Evolutionary conservation across 495 filamentous ascomycete species (phyloP), one percentile per base, ranked within the genome.

Genomic region (Lophiotrema nucula): DNA sequence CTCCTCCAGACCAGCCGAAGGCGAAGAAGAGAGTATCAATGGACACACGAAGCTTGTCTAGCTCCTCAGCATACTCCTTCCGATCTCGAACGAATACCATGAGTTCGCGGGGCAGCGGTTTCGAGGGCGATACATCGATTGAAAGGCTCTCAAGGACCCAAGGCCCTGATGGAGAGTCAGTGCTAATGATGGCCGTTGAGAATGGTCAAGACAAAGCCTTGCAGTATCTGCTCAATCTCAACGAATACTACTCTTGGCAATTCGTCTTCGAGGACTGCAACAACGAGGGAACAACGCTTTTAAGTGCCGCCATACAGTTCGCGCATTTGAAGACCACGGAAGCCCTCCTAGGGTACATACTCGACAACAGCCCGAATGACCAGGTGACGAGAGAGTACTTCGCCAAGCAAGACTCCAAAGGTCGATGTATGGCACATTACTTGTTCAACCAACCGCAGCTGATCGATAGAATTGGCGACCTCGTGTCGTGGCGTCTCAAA

Each of bases 141-240:
- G 88, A 92, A 69, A 86, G 82, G 5, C 73, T 97, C 4, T 81
- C 87, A 3, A 86, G 88, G 65, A 96, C 90, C 0, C 88, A 93
- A 64, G 85, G 91, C 63, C 76, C 81, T 18, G 79, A 83, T 24
- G 92, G 93, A 1, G 86, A 96, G 66, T 96, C 92, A 4, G 81
- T 97, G 18, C 80, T 84, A 15, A 99, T 97, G 95, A 97, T 99
- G 91, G 90, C 92, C 6, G 81, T 97, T 27, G 90, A 96, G 65
- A 81, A 84, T 50, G 79, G 82, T 24, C 87, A 87, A 51, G 73
- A 79, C 6, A 81, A 87, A 39, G 83, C 82, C 25, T 68, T 99
- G 22, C 80, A 74, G 24, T 97, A 95, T 70, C 77, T 99, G 3
- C 73, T 99, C 8, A 84, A 81, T 24, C 72, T 96, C 11, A 75